Evolutionary conservation across 1,284 basidiomycete species (phyloP), one percentile per base, ranked within the genome.

Genomic region (Malassezia sp.): DNA sequence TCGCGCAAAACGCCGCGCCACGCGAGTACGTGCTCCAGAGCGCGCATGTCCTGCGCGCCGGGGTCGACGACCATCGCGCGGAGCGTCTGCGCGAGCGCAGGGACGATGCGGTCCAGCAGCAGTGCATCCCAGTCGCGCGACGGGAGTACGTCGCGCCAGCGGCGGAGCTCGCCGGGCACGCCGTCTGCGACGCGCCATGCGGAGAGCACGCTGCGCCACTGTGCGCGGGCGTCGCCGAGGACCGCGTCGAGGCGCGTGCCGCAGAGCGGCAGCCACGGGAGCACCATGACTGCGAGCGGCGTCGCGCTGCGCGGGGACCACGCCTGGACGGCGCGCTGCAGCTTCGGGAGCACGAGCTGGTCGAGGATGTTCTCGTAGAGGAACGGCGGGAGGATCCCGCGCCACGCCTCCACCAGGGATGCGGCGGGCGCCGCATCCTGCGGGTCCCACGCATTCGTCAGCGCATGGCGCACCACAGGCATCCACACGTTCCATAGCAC

Each of bases 401-500:
- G 79, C 93, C 93, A 97, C 0, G 81, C 77, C 69, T 93, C 85
- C 65, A 89, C 83, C 1, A 99, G 74, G 29, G 78, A 79, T 24
- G 95, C 80, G 4, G 82, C 86, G 7, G 83, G 78, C 8, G 79
- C 74, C 2, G 89, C 81, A 28, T 80, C 73, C 31, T 78, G 73
- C 0, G 88, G 80, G 14, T 79, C 75, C 91, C 93, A 99, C 17
- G 86, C 81, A 70, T 95, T 95, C 71, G 76, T 79, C 57, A 52
- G 31, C 4, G 79, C 77, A 0, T 84, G 84, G 23, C 93, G 81
- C n/a, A 97, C 81, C 71, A 79, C 83, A 0, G 93, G 93, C 20
- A 97, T 74, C 91, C 90, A 97, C 6, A 84, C 75, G 53, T 83
- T 84, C 90, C 91, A 97, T 14, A 97, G 73, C 17, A 97, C 74